A percentile compares a stretch with the other conserved stretches of the same genome.
Evolutionary conservation across 768 basidiomycete genomes (phyloP).

Genomic region (Tylopilus vinaceipallidus): DNA sequence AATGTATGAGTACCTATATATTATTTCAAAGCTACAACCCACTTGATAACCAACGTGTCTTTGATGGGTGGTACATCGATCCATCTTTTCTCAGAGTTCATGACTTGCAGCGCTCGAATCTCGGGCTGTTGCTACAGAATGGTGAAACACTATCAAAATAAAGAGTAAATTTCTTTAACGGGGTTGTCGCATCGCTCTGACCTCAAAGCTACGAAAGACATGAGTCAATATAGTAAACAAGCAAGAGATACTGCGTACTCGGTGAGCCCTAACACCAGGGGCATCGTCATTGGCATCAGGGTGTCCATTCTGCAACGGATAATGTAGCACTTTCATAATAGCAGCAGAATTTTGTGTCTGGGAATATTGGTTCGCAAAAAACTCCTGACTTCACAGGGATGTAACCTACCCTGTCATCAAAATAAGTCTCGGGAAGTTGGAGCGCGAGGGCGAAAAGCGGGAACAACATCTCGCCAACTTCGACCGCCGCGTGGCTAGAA

Average conservation of each 20-base stretch:
- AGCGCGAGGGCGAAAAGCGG: conserved; percentile 72
- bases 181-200: conserved; percentile 8
- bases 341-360: conserved; percentile 64
- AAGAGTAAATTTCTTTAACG: neutral
- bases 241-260: conserved; percentile 41
- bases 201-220: conserved; percentile 39
- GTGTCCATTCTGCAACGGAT: conserved; percentile 67
- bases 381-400: neutral
- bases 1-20: conserved; percentile 19
- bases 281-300: conserved; percentile 51
- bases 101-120: conserved; percentile 76
- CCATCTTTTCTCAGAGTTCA: conserved; percentile 77
- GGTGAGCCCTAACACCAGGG: conserved; percentile 82
- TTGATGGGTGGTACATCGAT: conserved; percentile 75
- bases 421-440: conserved; percentile 56
- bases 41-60: conserved; percentile 88
- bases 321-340: conserved; percentile 65
- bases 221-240: neutral
- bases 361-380: neutral
- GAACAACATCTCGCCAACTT: conserved; percentile 57
- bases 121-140: conserved; percentile 79
- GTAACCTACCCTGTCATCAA: conserved; percentile 59
- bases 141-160: conserved; percentile 70
- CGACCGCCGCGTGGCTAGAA: conserved; percentile 50
- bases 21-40: conserved; percentile 14